Conservation (phyloP, 208 protist genomes). For the Acanthamoeba triangularis region DNA sequence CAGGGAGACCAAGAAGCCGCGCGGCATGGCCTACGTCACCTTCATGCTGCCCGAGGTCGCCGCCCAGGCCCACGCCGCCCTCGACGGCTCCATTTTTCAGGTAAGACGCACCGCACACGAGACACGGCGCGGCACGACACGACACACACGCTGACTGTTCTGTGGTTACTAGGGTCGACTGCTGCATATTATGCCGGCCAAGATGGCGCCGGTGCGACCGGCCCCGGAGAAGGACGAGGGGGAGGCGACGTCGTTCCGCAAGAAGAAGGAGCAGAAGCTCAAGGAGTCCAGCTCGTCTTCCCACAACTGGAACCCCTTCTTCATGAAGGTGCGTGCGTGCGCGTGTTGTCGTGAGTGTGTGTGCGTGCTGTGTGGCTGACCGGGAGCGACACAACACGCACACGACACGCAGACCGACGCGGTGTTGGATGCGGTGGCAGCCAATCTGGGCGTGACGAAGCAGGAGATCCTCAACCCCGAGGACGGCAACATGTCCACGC, state of each 20-base stretch:
- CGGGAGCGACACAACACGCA: no score
- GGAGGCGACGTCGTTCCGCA: slow-evolving; percentile 67
- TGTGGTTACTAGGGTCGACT: slow-evolving; percentile 85
- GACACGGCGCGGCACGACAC: neutral
- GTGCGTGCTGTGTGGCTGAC: no score
- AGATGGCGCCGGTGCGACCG: slow-evolving; percentile 77
- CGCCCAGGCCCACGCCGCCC: slow-evolving; percentile 89
- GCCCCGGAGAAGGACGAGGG: neutral
- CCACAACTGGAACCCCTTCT: slow-evolving; percentile 94
- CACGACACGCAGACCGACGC: slow-evolving; percentile 85
- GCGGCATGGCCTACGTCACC: slow-evolving; percentile 96
- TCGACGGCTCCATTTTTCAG: slow-evolving; percentile 95
- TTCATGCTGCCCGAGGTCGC: slow-evolving; percentile 95
- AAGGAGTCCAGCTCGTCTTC: slow-evolving; percentile 60
- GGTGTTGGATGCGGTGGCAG: slow-evolving; percentile 89
- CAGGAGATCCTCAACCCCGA: slow-evolving; percentile 87
- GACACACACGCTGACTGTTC: no score
- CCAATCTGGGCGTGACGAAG: slow-evolving; percentile 89
- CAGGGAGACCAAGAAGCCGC: slow-evolving; percentile 94
- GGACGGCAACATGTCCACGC: slow-evolving; percentile 86
- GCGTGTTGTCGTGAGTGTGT: no score
- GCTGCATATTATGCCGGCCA: slow-evolving; percentile 90
- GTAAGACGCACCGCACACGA: slow-evolving; percentile 40
- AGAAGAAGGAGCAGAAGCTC: slow-evolving; percentile 86
- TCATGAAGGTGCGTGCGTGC: slow-evolving; percentile 83